Evolutionary conservation across 176 grass and related monocot species (phyloP).

Genomic region (Areca catechu): DNA sequence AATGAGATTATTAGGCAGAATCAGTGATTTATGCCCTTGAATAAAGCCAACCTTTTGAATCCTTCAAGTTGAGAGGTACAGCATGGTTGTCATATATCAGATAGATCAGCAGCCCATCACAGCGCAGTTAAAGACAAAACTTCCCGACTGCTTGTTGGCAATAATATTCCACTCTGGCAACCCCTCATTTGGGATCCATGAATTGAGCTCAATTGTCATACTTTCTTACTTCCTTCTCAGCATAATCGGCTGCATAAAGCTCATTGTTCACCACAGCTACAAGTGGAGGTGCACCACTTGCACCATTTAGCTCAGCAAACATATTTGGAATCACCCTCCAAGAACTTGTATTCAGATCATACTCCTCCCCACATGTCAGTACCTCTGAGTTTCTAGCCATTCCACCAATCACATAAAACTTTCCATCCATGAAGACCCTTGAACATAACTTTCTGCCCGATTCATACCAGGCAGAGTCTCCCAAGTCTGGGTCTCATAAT

Average conservation of each 20-base stretch:
- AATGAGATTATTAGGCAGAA: no score
- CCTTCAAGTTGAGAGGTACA: no score
- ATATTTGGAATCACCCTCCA: constrained; percentile 10
- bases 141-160: constrained; percentile 15
- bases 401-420: no score
- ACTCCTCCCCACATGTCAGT: no score
- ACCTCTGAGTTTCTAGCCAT: no score
- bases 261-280: constrained; percentile 17
- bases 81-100: no score
- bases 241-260: constrained; percentile 17
- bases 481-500: constrained; percentile 12
- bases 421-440: no score
- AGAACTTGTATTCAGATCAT: constrained; percentile 8
- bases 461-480: constrained; percentile 14
- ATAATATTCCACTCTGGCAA: constrained; percentile 4
- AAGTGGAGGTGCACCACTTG: constrained; percentile 10
- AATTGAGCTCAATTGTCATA: constrained; percentile 17
- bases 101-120: constrained; percentile 19
- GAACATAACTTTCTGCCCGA: constrained; percentile 11
- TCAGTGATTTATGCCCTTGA: no score
- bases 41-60: no score
- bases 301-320: constrained; percentile 12
- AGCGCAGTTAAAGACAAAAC: constrained; percentile 15
- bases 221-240: constrained; percentile 13
- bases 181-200: no score